Evolutionary conservation across 257 asterid species (phyloP).

Genomic region (Nicotiana tabacum): DNA sequence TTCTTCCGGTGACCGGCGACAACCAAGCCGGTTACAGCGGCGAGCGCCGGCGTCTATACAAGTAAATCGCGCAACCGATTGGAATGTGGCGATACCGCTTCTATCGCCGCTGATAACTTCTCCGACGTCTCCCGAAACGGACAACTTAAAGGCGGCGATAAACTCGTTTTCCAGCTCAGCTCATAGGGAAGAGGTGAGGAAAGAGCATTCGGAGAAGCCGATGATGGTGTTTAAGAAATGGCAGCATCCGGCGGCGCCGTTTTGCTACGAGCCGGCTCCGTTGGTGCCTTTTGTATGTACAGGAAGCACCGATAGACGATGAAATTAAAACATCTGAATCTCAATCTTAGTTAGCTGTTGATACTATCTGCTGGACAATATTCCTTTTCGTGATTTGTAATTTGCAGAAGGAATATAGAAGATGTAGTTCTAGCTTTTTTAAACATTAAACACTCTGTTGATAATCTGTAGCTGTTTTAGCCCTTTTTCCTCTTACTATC

Average conservation of each 20-base stretch:
- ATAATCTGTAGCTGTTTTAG: background rate
- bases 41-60: conserved; percentile 69
- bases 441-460: background rate
- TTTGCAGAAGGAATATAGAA: background rate
- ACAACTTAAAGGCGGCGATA: conserved; percentile 28
- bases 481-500: background rate
- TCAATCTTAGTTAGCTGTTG: background rate
- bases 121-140: conserved; percentile 38
- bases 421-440: background rate
- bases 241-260: conserved; percentile 75
- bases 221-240: conserved; percentile 36
- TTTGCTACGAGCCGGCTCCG: conserved; percentile 45
- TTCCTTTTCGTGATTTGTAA: background rate
- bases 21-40: conserved; percentile 49
- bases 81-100: conserved; percentile 76
- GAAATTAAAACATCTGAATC: background rate
- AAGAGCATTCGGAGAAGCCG: conserved; percentile 25
- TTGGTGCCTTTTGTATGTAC: conserved; percentile 46
- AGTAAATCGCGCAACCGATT: conserved; percentile 42
- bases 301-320: conserved; percentile 40
- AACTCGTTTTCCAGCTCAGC: conserved; percentile 12
- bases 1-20: conserved; percentile 24
- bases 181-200: conserved; percentile 15
- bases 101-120: conserved; percentile 58
- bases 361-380: background rate